Evolutionary conservation across 306 rosid genomes (phyloP).

Genomic region (Dalbergia cochinchinensis): DNA sequence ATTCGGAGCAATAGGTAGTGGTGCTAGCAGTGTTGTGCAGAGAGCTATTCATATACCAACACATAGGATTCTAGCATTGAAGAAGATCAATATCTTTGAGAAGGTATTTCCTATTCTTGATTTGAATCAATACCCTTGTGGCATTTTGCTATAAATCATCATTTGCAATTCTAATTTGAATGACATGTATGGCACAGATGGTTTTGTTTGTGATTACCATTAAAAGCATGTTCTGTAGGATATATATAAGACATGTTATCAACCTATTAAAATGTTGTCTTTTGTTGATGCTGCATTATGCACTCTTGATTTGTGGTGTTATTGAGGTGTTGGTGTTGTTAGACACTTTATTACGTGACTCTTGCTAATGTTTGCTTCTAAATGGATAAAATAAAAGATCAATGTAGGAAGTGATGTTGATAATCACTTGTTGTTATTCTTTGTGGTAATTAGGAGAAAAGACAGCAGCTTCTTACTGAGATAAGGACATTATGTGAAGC

Average conservation of each 20-base stretch:
- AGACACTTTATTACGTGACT: slow-evolving; percentile 17
- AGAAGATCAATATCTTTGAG: slow-evolving; percentile 96
- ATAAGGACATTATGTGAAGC: slow-evolving; percentile 96
- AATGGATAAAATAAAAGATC: slow-evolving; percentile 27
- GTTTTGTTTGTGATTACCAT: neutral
- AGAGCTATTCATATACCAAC: slow-evolving; percentile 93
- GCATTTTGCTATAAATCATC: neutral
- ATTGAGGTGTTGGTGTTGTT: slow-evolving; percentile 29
- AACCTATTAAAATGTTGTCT: slow-evolving; percentile 12
- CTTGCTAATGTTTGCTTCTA: slow-evolving; percentile 10
- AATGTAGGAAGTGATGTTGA: slow-evolving; percentile 4
- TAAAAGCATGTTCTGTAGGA: slow-evolving; percentile 13
- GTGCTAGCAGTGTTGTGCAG: slow-evolving; percentile 97
- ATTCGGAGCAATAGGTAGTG: slow-evolving; percentile 96
- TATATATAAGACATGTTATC: neutral
- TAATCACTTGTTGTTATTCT: slow-evolving; percentile 3
- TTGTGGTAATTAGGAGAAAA: slow-evolving; percentile 77
- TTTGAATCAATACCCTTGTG: neutral
- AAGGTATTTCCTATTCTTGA: slow-evolving; percentile 60
- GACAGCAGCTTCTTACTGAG: slow-evolving; percentile 96
- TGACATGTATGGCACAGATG: slow-evolving; percentile 8
- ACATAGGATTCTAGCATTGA: slow-evolving; percentile 83
- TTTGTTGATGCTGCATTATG: slow-evolving; percentile 27
- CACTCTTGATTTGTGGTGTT: slow-evolving; percentile 21
- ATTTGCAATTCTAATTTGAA: slow-evolving; percentile 30